phyloP scores from a whole-genome alignment of 2,329 filamentous ascomycete genomes.

The Penicillium sp. region DNA sequence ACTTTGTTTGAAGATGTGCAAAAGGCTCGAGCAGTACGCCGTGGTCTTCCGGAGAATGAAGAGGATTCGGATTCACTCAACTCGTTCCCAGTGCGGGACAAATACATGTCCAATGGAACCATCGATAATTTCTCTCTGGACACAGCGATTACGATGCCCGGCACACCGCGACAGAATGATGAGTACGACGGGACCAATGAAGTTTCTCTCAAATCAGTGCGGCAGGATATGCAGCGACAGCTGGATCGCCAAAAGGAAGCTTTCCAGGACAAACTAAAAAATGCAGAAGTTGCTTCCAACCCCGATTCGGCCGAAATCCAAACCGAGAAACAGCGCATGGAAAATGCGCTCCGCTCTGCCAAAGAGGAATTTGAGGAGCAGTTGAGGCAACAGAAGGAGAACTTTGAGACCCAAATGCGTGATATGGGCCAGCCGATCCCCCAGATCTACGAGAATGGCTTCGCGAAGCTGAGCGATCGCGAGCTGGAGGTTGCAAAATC shows the following conservation, averaged over 20 bases:
- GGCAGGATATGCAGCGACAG: slow-evolving; percentile 79
- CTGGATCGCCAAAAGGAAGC: slow-evolving; percentile 82
- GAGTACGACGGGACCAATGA: slow-evolving; percentile 56
- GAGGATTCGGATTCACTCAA: slow-evolving; percentile 87
- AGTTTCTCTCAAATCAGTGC: slow-evolving; percentile 68
- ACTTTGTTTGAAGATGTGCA: slow-evolving; percentile 92
- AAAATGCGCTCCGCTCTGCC: slow-evolving; percentile 70
- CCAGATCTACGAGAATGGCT: slow-evolving; percentile 47
- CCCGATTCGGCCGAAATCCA: slow-evolving; percentile 79
- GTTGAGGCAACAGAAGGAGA: slow-evolving; percentile 75
- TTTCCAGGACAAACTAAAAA: slow-evolving; percentile 73
- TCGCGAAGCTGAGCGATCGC: slow-evolving; percentile 60
- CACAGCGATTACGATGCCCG: slow-evolving; percentile 89
- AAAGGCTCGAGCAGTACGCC: slow-evolving; percentile 77
- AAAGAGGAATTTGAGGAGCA: slow-evolving; percentile 89
- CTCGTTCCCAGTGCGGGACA: slow-evolving; percentile 85
- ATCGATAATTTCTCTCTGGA: slow-evolving; percentile 96
- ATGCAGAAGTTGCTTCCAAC: slow-evolving; percentile 66
- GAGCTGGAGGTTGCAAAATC: slow-evolving; percentile 70
- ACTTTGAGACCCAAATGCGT: slow-evolving; percentile 80
- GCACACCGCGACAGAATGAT: slow-evolving; percentile 73
- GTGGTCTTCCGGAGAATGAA: slow-evolving; percentile 60
- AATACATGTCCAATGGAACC: slow-evolving; percentile 92
- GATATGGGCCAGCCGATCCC: slow-evolving; percentile 63
- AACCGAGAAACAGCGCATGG: slow-evolving; percentile 80